Evolutionary conservation across 257 asterid genomes (phyloP).

Genomic region (Jaltomata sinuosa): DNA sequence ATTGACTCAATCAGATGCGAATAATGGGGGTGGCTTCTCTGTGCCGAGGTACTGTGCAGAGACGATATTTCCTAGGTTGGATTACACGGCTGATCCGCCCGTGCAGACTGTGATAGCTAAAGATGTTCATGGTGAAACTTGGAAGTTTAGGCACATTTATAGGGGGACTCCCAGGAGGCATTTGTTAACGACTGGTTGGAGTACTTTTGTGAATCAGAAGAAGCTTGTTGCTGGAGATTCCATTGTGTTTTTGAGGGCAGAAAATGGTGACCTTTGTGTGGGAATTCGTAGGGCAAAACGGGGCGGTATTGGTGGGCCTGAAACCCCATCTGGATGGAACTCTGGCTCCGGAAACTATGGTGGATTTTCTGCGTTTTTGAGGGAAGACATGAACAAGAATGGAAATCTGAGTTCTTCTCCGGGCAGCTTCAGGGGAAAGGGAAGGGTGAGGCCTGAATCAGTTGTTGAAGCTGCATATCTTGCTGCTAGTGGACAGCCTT

Average conservation of each 20-base stretch:
- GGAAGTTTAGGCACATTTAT: slow-evolving; percentile 67
- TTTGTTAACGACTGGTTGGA: slow-evolving; percentile 68
- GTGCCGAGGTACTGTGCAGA: slow-evolving; percentile 62
- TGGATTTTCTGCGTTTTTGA: slow-evolving; percentile 29
- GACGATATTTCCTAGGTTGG: slow-evolving; percentile 46
- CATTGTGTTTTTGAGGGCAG: slow-evolving; percentile 42
- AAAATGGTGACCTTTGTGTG: slow-evolving; percentile 44
- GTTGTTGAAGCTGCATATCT: slow-evolving; percentile 44
- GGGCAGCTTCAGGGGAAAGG: slow-evolving; percentile 24
- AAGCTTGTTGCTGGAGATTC: slow-evolving; percentile 67
- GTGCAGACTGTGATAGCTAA: slow-evolving; percentile 45
- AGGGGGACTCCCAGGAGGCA: slow-evolving; percentile 67
- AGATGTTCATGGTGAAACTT: slow-evolving; percentile 49
- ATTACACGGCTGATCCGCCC: slow-evolving; percentile 47
- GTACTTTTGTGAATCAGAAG: slow-evolving; percentile 59
- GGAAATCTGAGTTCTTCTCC: slow-evolving; percentile 17
- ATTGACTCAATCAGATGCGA: slow-evolving; percentile 56
- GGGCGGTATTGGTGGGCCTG: slow-evolving; percentile 35
- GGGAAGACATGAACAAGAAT: slow-evolving; percentile 34
- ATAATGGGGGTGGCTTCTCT: slow-evolving; percentile 59
- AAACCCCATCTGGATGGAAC: slow-evolving; percentile 36
- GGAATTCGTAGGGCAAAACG: slow-evolving; percentile 58
- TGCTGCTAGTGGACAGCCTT: slow-evolving; percentile 49
- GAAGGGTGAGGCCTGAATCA: slow-evolving; percentile 35
- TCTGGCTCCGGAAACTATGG: slow-evolving; percentile 27